Base-by-base conservation (phyloP, 805 yeast genomes). In the Schwanniomyces vanrijiae region DNA sequence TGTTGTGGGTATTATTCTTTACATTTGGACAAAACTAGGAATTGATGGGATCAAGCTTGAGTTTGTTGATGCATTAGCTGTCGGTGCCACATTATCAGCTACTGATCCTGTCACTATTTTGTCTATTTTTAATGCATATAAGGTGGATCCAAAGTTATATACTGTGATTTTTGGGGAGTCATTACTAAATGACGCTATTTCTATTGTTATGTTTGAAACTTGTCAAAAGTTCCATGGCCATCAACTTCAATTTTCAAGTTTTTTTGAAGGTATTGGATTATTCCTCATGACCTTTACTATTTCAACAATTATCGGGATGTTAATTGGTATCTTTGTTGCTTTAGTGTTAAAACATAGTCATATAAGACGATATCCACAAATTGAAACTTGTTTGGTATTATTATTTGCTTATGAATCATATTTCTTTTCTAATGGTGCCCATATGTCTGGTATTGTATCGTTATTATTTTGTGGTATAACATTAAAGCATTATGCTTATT, bases 131-230 rank as follows among this genome's bases (percentile, higher is more conserved):
- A 94, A 92, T 63, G 94, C 98, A 11, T 94, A 94, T 71, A 91
- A 92, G 68, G 99, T 94, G 29, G 99, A 94, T 66, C 99, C 99
- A 9, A 94, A 95, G 66, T 75, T 94, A 41, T 94, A 95, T 71
- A 95, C 99, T 21, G 90, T 94, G 52, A 95, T 94, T 52, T 92
- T 94, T 65, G 99, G 99, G 42, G 99, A 94, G 68, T 88, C 97
- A 3, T 73, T 94, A 49, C 73, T 94, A 52, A 94, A 94, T 64
- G 99, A 94, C 72, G 99, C 99, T 31, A 95, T 94, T 50, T 90
- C 97, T 54, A 94, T 94, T 64, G 99, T 94, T 57, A 92, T 94
- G 96, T 94, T 94, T 71, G 99, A 94, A 71, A 94, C 99, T 0
- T 91, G 97, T 61, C 97, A 90, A 66, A 89, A 90, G 68, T 90